phyloP scores from a whole-genome alignment of 305 asterid genomes.

The Solanum hybrid region DNA sequence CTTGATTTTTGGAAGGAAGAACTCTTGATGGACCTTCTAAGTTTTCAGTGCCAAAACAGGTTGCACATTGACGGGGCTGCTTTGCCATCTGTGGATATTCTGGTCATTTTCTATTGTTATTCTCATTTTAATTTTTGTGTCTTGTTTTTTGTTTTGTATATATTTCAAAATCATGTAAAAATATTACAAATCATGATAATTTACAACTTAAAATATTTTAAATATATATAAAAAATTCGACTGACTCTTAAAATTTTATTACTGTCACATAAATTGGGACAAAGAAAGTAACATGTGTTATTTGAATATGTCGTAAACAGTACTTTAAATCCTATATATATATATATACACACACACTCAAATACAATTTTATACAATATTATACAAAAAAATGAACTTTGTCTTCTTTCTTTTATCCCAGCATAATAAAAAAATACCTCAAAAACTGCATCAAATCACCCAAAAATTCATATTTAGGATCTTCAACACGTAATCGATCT shows the following conservation, averaged over 20 bases:
- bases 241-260: background rate
- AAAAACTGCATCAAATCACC: background rate
- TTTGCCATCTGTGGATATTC: no score
- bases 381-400: background rate
- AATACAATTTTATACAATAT: background rate
- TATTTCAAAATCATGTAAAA: background rate
- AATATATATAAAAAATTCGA: no score
- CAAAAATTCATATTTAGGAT: background rate
- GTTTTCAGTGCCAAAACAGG: no score
- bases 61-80: no score
- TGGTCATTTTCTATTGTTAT: no score
- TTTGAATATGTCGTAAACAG: background rate
- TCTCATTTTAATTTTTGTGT: no score
- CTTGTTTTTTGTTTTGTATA: no score
- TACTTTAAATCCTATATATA: no score
- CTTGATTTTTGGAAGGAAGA: background rate
- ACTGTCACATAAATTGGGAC: background rate
- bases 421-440: background rate
- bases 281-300: background rate
- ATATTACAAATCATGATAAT: background rate
- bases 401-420: background rate
- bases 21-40: background rate
- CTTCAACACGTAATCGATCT: background rate
- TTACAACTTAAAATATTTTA: background rate
- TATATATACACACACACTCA: no score